Base-by-base conservation (phyloP, 108 stramenopile species). In the Cyclotella kingstonii region DNA sequence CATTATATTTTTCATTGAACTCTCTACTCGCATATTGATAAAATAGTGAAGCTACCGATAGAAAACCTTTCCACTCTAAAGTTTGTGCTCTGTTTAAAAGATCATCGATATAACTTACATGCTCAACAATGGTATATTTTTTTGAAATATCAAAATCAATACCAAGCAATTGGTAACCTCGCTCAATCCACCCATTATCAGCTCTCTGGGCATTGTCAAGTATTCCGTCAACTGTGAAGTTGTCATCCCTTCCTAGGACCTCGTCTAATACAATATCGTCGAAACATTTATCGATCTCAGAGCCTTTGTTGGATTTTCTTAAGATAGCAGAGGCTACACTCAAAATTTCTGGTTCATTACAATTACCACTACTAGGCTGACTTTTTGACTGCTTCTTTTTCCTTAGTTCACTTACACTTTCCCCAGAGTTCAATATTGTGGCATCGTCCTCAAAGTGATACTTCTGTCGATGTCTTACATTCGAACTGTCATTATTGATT, bases 61-160 rank as follows among this genome's bases (percentile, higher is more conserved):
- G 83, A 0, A 70, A 51, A 3, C 78, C 81, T 54, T 92, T 94
- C 93, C 90, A 94, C 56, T 94, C 93, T 47, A 90, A 81, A 7
- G 93, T 86, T 66, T 94, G 93, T 41, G 84, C 66, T 23, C 84
- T 63, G 67, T 89, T 87, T 12, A 91, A 77, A 14, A 91, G 50
- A 65, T 64, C 68, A n/a, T 63, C 42, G 21, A 66, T 60, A 21
- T 12, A 50, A 21, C 63, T 41, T 14, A n/a, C 57, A 38, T 48
- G 49, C 0, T 12, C 19, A 49, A 50, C 29, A 10, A 5, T 35
- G 25, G 19, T 29, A 10, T 11, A 3, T 25, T 40, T 44, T 2
- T 26, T 30, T 27, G 36, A 12, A 22, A 11, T 15, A 34, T 26
- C 15, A 14, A 69, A 46, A 18, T 61, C 38, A 2, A 63, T 18